Conservation (phyloP, 2,329 filamentous ascomycete species). For the Boeremia lycopersici region DNA sequence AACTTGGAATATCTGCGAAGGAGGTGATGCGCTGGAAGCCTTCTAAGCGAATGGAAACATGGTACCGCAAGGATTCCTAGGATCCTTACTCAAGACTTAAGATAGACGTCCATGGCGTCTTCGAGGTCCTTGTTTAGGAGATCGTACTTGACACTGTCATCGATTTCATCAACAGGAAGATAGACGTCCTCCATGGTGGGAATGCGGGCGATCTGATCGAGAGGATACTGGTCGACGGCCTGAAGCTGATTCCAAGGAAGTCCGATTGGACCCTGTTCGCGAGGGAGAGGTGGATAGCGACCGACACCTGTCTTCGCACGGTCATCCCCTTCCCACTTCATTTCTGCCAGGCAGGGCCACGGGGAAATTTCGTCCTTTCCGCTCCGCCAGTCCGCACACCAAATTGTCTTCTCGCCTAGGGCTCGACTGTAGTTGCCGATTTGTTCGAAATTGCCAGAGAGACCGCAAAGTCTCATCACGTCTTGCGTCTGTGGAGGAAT, state of each 20-base stretch:
- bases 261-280: conserved; percentile 48
- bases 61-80: background rate
- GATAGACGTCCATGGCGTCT: conserved; percentile 34
- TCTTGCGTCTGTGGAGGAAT: conserved; percentile 20
- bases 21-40: background rate
- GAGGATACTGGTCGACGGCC: conserved; percentile 43
- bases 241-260: conserved; percentile 52
- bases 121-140: conserved; percentile 36
- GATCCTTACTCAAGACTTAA: conserved; percentile 20
- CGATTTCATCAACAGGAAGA: conserved; percentile 46
- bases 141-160: conserved; percentile 31
- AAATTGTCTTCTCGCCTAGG: conserved; percentile 49
- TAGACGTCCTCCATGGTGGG: conserved; percentile 48
- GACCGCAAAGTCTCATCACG: conserved; percentile 21
- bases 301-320: conserved; percentile 52
- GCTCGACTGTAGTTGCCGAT: conserved; percentile 37
- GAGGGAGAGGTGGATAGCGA: conserved; percentile 52
- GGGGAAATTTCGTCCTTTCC: conserved; percentile 46
- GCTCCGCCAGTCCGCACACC: conserved; percentile 42
- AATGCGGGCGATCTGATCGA: conserved; percentile 48
- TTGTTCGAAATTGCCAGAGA: conserved; percentile 31
- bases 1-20: background rate
- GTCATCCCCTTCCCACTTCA: conserved; percentile 56
- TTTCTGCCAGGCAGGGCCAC: conserved; percentile 51
- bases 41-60: background rate